These are phyloP conservation scores for Penicillium carneum DNA, from an alignment of 2,329 filamentous ascomycete species.

Conservation along the genomic window DNA sequence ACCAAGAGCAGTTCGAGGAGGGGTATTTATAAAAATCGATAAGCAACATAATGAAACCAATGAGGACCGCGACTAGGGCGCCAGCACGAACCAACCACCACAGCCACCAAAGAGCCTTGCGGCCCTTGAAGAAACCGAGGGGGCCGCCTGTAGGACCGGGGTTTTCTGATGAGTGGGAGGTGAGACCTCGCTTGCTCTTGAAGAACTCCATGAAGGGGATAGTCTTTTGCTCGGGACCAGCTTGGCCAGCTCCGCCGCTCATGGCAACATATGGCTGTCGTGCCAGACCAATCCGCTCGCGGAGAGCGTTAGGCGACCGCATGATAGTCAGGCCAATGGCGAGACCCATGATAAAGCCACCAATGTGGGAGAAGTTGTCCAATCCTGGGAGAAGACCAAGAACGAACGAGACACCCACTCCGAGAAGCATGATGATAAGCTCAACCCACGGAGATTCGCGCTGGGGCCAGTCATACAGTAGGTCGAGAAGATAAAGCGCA, in stretches of 20 bases:
- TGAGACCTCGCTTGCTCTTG: conserved; percentile 65
- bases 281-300: conserved; percentile 74
- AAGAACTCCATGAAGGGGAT: conserved; percentile 60
- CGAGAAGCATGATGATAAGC: conserved; percentile 83
- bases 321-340: conserved; percentile 85
- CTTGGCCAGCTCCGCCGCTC: conserved; percentile 55
- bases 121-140: conserved; percentile 83
- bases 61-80: conserved; percentile 77
- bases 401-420: conserved; percentile 88
- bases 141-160: conserved; percentile 28
- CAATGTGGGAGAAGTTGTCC: conserved; percentile 97
- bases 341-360: conserved; percentile 91
- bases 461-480: conserved; percentile 90
- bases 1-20: conserved; percentile 79
- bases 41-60: conserved; percentile 84
- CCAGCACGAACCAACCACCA: conserved; percentile 91
- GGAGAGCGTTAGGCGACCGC: conserved; percentile 82
- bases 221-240: conserved; percentile 47
- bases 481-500: conserved; percentile 83
- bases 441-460: conserved; percentile 79
- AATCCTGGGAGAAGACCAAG: conserved; percentile 88
- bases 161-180: conserved; percentile 19
- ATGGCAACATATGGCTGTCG: conserved; percentile 75
- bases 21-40: conserved; percentile 88
- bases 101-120: conserved; percentile 93